Conservation (phyloP, 495 filamentous ascomycete species). For the Clohesyomyces aquaticus region DNA sequence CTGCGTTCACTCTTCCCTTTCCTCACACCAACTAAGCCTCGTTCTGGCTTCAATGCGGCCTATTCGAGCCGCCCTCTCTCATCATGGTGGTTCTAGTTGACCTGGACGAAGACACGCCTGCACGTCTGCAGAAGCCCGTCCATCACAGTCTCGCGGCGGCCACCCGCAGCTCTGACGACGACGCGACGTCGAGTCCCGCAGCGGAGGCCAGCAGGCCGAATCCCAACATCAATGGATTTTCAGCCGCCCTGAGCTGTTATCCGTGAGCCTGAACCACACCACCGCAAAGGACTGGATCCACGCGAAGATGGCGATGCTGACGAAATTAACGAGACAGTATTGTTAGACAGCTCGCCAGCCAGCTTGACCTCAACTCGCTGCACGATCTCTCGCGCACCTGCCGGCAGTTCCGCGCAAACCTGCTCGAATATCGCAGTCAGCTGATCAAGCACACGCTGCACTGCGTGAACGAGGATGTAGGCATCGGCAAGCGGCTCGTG, state of each 20-base stretch:
- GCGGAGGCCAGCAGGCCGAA: slow-evolving; percentile 54
- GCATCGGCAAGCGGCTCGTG: slow-evolving; percentile 50
- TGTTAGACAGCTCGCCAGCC: slow-evolving; percentile 69
- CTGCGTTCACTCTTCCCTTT: background rate
- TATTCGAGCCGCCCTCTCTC: background rate
- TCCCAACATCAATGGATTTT: slow-evolving; percentile 71
- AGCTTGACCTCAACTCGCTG: slow-evolving; percentile 82
- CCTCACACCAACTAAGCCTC: slow-evolving; percentile 2
- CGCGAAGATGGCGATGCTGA: slow-evolving; percentile 31
- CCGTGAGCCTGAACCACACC: slow-evolving; percentile 62
- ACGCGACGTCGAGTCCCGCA: slow-evolving; percentile 16
- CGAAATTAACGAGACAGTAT: slow-evolving; percentile 59
- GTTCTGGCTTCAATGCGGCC: slow-evolving; percentile 38
- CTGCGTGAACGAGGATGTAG: slow-evolving; percentile 70
- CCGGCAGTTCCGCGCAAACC: slow-evolving; percentile 72
- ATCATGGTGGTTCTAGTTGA: slow-evolving; percentile 69
- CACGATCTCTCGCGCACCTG: slow-evolving; percentile 79
- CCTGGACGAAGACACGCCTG: slow-evolving; percentile 58
- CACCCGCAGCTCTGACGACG: no score
- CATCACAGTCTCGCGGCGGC: slow-evolving; percentile 26
- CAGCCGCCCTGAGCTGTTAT: slow-evolving; percentile 83
- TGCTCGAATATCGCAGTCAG: slow-evolving; percentile 74
- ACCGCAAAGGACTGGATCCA: slow-evolving; percentile 23
- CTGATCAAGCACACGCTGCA: slow-evolving; percentile 74
- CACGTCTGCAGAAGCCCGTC: slow-evolving; percentile 22